Evolutionary conservation across 768 basidiomycete genomes (phyloP), one percentile per base, ranked within the genome.

Genomic region (Hypsizygus marmoreus): DNA sequence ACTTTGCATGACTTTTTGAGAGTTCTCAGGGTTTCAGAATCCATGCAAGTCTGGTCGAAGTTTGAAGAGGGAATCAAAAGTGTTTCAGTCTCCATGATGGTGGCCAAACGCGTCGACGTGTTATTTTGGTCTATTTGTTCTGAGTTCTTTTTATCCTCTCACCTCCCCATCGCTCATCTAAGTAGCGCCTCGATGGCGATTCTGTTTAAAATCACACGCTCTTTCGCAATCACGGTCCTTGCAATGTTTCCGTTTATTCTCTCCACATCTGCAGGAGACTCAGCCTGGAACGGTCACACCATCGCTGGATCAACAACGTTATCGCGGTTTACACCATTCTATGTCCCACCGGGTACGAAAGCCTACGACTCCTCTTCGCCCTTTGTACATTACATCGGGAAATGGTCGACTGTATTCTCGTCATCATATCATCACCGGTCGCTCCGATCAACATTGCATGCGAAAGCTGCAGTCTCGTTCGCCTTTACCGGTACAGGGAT

Each of bases 401-500:
- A 55, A 22, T 91, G 88, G 88, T 60, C 59, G 6, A 75, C 79
- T 20, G 61, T 72, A 1, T 80, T 71, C 55, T 84, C 84, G 0
- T 60, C 64, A 1, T 64, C 69, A 26, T 84, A 80, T 55, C 60
- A 80, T 23, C 66, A 74, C 14, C 71, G 75, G 12, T 76, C 80
- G 11, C 63, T 80, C 25, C 75, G 71, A 11, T 74, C 71, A 57
- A 84, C 84, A 0, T 64, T 68, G 11, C 63, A 75, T 35, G 63
- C 63, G 13, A 71, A 71, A 36, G 80, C 86, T 9, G 65, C 75
- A 3, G 67, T 78, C 35, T 68, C 70, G 2, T 77, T 89, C 63
- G 71, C 74, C 2, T 89, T 89, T 63, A 68, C 69, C n/a, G 88
- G 88, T 11, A 85, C 82, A 10, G 86, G 86, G 1, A 73, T 91